Evolutionary conservation across 768 basidiomycete species (phyloP), one percentile per base, ranked within the genome.

Genomic region (Termitomyces sp.): DNA sequence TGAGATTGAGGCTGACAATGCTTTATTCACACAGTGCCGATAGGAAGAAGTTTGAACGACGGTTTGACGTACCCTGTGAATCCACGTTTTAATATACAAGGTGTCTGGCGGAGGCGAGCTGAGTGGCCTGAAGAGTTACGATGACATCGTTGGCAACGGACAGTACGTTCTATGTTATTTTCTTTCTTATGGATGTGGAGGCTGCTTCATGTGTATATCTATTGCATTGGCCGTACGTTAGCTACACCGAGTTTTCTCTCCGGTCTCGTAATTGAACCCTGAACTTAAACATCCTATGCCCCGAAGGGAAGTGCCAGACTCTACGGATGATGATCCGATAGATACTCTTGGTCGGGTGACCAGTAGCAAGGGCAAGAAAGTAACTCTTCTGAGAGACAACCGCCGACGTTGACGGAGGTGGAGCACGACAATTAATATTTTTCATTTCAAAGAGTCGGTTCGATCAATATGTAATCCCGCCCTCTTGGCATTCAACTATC

Each of bases 121-220:
- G 87, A 89, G 56, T 93, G 91, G 91, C 89, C 90, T 0, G 68
- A 68, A 54, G 83, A 81, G 56, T 69, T 91, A 65, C 83, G 74
- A 61, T 91, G 50, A 45, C 20, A 48, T 40, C 12, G 16, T 33
- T 30, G 16, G 24, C 5, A 32, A 48, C 14, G 18, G 24, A 43
- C 24, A 24, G 43, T 51, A 46, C 20, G 14, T 45, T 52, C n/a
- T 24, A 44, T 45, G 22, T 44, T 13, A 36, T 34, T 36, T 39
- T 6, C 6, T 26, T 50, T 42, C 2, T 34, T 13, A 7, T 34
- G 34, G 54, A 42, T 9, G 42, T 16, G 36, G 50, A n/a, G 10
- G 22, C 13, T 44, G 43, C 43, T 54, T 54, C 42, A 34, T 54
- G 26, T 53, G n/a, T 33, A 24, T 33, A 32, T 53, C 30, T 53